These are phyloP conservation scores for Musa schizocarpa DNA, from an alignment of 176 grass and related monocot genomes.

Conservation along the genomic window DNA sequence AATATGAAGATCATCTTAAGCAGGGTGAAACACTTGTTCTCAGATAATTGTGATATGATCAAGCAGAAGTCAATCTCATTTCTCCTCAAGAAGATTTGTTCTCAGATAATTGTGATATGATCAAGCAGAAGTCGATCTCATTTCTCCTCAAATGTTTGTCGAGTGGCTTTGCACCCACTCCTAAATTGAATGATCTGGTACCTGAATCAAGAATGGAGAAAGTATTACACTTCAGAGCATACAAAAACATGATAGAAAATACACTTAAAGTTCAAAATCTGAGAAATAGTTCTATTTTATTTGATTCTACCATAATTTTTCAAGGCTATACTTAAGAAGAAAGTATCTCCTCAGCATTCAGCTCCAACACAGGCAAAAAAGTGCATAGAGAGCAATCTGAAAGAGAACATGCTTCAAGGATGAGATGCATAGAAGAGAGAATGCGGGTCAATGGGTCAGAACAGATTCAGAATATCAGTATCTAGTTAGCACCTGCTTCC, in stretches of 20 bases:
- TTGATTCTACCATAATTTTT: conserved; percentile 30
- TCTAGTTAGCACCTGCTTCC: not conserved
- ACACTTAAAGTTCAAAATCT: not conserved
- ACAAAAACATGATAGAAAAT: too few relatives aligned
- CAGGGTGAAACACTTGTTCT: conserved; percentile 34
- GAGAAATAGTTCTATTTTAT: not conserved
- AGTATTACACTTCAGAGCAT: conserved; percentile 21
- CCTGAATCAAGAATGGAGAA: conserved; percentile 80
- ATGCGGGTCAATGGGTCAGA: conserved; percentile 71
- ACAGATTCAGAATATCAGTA: conserved; percentile 93
- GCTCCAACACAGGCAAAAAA: conserved; percentile 25
- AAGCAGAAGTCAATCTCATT: conserved; percentile 54
- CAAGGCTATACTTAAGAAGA: conserved; percentile 70
- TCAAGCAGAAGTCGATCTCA: conserved; percentile 51
- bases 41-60: conserved; percentile 26
- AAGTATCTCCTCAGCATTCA: conserved; percentile 61
- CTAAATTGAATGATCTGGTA: conserved; percentile 42
- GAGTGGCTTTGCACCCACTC: conserved; percentile 45
- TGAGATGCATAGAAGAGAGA: conserved; percentile 31
- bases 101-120: conserved; percentile 21
- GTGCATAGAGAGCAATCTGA: conserved; percentile 36
- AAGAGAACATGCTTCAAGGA: conserved; percentile 36
- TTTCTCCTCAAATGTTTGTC: conserved; percentile 51
- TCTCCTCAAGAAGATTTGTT: conserved; percentile 38
- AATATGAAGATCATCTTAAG: conserved; percentile 38